A percentile compares a stretch with the other conserved stretches of the same genome.
Conservation (phyloP, 1,284 basidiomycete genomes). For the Cryptococcus deneoformans region DNA sequence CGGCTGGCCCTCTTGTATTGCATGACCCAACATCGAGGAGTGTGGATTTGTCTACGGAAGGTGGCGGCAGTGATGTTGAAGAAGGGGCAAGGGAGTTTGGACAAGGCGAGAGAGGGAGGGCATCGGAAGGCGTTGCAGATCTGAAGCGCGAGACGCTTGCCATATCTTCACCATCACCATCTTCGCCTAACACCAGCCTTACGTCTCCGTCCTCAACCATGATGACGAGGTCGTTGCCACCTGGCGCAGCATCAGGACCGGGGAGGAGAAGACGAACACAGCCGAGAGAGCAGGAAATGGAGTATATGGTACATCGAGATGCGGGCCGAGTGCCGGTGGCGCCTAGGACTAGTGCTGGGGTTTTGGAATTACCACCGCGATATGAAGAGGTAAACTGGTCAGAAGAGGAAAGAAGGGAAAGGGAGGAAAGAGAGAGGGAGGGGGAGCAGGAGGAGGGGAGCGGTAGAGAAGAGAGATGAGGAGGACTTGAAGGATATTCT, state of each 20-base stretch:
- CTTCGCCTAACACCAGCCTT: neutral
- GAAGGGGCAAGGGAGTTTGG: slow-evolving; percentile 4
- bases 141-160: slow-evolving; percentile 44
- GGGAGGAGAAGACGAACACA: slow-evolving; percentile 13
- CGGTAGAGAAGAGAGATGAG: neutral
- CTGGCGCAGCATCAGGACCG: neutral
- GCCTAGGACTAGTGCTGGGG: slow-evolving; percentile 1
- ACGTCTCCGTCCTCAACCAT: neutral
- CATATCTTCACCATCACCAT: neutral
- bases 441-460: neutral
- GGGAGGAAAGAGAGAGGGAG: slow-evolving; percentile 7
- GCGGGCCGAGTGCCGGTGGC: slow-evolving; percentile 27
- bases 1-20: slow-evolving; percentile 23
- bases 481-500: neutral
- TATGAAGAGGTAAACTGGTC: slow-evolving; percentile 46
- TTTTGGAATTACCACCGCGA: slow-evolving; percentile 42
- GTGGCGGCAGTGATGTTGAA: neutral
- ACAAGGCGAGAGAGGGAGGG: slow-evolving; percentile 10
- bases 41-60: neutral
- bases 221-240: neutral
- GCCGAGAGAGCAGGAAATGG: slow-evolving; percentile 19
- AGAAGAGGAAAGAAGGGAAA: slow-evolving; percentile 14
- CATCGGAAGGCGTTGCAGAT: slow-evolving; percentile 12
- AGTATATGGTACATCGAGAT: slow-evolving; percentile 43
- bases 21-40: slow-evolving; percentile 18